Evolutionary conservation across 495 filamentous ascomycete genomes (phyloP), one percentile per base, ranked within the genome.

Genomic region (Neurospora discreta): DNA sequence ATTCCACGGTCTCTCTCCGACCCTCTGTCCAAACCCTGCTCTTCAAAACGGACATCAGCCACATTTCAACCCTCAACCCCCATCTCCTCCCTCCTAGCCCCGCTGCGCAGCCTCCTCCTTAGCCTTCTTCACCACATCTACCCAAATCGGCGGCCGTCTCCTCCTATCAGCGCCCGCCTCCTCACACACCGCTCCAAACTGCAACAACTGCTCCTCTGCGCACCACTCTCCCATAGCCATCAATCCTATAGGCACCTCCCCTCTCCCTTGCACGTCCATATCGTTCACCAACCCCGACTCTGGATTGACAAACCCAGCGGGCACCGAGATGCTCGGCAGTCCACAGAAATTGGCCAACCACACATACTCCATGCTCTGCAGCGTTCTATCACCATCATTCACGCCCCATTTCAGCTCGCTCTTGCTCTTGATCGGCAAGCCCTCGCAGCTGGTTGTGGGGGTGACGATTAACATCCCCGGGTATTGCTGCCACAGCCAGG

Each of bases 201-300:
- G 85, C 73, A 96, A 80, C 80, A 96, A 78, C 30, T 83, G 84
- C 70, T 91, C 90, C 78, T 96, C 93, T 10, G 77, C 80, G 1
- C 91, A 91, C 93, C 93, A 96, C 80, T 95, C 90, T 3, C 87
- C 87, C 86, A 92, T 91, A 5, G 87, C 93, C 91, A 93, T 94
- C 72, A 97, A 72, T 20, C 93, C 93, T 7, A 97, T 84, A 4
- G 93, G 93, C 15, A 93, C 81, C 41, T 82, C 83, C 70, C 86
- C 81, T 70, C 39, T 71, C 15, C 77, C 69, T 15, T 82, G 74
- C 72, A 83, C 77, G 30, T 71, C 71, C 36, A 72, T 23, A n/a
- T 70, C 68, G 18, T 73, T 77, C 26, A 77, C 79, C 23, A 81
- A 79, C 13, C 38, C 71, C 72, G 36, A 70, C 41, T 13, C 73